These are phyloP conservation scores for Schizonepeta tenuifolia DNA, from an alignment of 257 asterid genomes.

Conservation along the genomic window DNA sequence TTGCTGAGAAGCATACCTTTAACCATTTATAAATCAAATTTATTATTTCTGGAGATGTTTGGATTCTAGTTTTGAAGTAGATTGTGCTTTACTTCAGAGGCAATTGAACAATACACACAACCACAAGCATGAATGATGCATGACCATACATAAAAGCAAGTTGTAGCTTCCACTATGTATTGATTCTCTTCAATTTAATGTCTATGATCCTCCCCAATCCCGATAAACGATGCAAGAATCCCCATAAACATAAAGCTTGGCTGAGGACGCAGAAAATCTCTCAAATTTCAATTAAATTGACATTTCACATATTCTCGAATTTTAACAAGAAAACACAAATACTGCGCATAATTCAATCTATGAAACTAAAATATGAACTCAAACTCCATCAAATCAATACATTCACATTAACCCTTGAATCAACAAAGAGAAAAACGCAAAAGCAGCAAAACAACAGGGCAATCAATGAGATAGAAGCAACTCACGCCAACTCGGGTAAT, in stretches of 20 bases:
- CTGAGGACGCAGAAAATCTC: neutral
- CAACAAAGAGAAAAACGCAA: neutral
- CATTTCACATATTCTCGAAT: neutral
- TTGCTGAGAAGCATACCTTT: neutral
- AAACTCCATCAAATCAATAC: too few species aligned
- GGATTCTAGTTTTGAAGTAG: too few species aligned
- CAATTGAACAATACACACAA: neutral
- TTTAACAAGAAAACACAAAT: neutral
- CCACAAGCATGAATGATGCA: neutral
- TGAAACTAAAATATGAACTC: too few species aligned
- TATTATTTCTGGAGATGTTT: neutral
- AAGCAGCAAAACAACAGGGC: neutral
- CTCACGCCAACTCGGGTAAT: constrained; percentile 59
- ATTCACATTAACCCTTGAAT: too few species aligned
- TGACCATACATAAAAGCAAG: neutral
- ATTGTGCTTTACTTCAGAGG: neutral
- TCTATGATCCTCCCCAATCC: neutral
- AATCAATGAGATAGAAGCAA: constrained; percentile 15
- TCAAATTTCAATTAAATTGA: neutral
- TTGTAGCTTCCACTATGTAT: neutral
- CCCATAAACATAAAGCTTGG: neutral
- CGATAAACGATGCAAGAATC: neutral
- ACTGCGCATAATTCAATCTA: too few species aligned
- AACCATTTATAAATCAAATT: neutral
- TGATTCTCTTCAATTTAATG: neutral